phyloP scores from a whole-genome alignment of 495 filamentous ascomycete genomes.

The Halenospora varia region DNA sequence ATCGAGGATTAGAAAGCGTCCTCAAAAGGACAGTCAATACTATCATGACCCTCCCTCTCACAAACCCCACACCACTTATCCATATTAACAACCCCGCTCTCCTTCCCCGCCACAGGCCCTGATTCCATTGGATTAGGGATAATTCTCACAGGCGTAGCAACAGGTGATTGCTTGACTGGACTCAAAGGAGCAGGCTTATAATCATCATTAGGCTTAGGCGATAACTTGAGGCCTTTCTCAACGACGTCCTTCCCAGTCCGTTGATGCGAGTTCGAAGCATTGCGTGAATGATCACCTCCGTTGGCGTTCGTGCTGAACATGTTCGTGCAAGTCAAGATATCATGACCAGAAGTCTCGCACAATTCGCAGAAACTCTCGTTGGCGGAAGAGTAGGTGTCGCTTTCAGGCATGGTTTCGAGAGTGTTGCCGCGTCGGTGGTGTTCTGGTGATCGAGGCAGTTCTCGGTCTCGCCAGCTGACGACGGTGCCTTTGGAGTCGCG shows the following conservation, averaged over 20 bases:
- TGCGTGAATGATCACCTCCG: constrained; percentile 21
- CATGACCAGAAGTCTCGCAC: constrained; percentile 88
- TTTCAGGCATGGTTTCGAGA: constrained; percentile 63
- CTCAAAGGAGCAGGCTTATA: constrained; percentile 48
- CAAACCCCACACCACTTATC: constrained; percentile 96
- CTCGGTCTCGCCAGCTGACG: constrained; percentile 41
- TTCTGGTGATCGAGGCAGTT: constrained; percentile 28
- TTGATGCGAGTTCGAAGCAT: constrained; percentile 16
- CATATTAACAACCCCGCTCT: constrained; percentile 71
- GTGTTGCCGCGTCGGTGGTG: constrained; percentile 41
- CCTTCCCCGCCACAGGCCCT: constrained; percentile 78
- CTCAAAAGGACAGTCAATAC: constrained; percentile 92
- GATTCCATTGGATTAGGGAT: constrained; percentile 61
- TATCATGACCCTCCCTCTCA: constrained; percentile 93
- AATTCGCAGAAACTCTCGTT: constrained; percentile 92
- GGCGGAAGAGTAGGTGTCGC: constrained; percentile 66
- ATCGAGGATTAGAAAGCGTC: constrained; percentile 70
- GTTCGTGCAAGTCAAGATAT: constrained; percentile 88
- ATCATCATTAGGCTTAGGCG: constrained; percentile 31
- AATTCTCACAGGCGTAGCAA: constrained; percentile 26
- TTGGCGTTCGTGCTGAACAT: constrained; percentile 61
- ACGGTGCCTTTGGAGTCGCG: constrained; percentile 57
- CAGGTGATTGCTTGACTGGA: constrained; percentile 36
- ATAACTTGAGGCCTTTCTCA: constrained; percentile 40
- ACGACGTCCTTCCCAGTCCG: constrained; percentile 41